A percentile compares a stretch with the other conserved stretches of the same genome.
Conservation (phyloP, 2,329 filamentous ascomycete genomes). For the Diplocarpon mali region DNA sequence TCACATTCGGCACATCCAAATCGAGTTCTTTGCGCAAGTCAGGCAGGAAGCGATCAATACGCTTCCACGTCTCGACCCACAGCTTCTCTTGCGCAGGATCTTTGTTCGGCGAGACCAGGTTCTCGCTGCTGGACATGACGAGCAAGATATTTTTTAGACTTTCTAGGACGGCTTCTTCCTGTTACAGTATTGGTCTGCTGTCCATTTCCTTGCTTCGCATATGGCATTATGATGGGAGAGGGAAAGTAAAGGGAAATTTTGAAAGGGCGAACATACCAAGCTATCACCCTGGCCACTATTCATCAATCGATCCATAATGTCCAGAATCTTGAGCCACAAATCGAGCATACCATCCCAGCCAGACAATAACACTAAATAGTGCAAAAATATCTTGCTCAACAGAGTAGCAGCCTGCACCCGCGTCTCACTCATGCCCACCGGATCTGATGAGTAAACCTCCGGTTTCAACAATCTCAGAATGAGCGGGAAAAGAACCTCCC, state of each 20-base stretch:
- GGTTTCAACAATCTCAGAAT: slow-evolving; percentile 82
- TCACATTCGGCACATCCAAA: slow-evolving; percentile 33
- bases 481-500: slow-evolving; percentile 84
- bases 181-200: slow-evolving; percentile 2
- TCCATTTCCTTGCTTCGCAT: neutral
- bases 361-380: slow-evolving; percentile 77
- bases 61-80: slow-evolving; percentile 54
- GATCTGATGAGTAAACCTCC: slow-evolving; percentile 86
- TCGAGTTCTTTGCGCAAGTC: slow-evolving; percentile 47
- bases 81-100: slow-evolving; percentile 44
- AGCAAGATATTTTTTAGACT: slow-evolving; percentile 92
- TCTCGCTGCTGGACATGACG: slow-evolving; percentile 86
- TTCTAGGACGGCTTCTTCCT: slow-evolving; percentile 93
- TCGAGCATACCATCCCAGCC: slow-evolving; percentile 84
- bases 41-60: slow-evolving; percentile 53
- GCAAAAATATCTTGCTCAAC: slow-evolving; percentile 89
- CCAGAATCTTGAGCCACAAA: slow-evolving; percentile 84
- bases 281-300: slow-evolving; percentile 89
- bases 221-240: neutral
- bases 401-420: slow-evolving; percentile 83
- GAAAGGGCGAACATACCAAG: slow-evolving; percentile 45
- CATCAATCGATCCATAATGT: slow-evolving; percentile 92
- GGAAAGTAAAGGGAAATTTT: neutral
- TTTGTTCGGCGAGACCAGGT: slow-evolving; percentile 59
- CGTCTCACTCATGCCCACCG: slow-evolving; percentile 89